phyloP scores from a whole-genome alignment of 345 rosid genomes.

The Citrus maxima region DNA sequence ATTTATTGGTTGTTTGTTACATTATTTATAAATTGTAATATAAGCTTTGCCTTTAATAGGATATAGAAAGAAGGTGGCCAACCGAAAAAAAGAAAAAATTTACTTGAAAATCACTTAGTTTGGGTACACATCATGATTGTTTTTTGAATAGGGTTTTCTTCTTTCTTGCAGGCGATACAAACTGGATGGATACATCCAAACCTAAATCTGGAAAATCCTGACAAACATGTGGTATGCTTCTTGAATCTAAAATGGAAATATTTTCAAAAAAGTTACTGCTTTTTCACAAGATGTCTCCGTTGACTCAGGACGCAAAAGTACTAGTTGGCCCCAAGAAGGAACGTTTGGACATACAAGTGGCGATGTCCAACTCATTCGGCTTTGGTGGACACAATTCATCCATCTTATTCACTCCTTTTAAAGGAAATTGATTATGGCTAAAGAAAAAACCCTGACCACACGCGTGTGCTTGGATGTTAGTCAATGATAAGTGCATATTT shows the following conservation, averaged over 20 bases:
- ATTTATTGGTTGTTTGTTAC: no score
- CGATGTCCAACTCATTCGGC: constrained; percentile 35
- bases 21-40: no score
- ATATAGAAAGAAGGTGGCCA: no score
- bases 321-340: constrained; percentile 33
- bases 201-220: constrained; percentile 35
- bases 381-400: constrained; percentile 37
- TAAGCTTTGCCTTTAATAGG: no score
- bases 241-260: not conserved
- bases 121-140: no score
- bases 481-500: no score
- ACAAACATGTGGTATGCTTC: constrained; percentile 26
- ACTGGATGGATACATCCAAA: constrained; percentile 45
- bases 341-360: constrained; percentile 25
- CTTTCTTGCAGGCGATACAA: constrained; percentile 28
- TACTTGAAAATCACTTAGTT: no score
- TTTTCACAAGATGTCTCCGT: not conserved
- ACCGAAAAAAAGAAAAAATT: fast-evolving
- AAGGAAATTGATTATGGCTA: not conserved
- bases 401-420: constrained; percentile 23
- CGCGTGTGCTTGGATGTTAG: no score
- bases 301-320: constrained; percentile 16
- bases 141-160: not conserved
- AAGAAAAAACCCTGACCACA: no score
- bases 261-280: no score